Conservation (phyloP, 331 rosid genomes). For the Prunus yedoensis region DNA sequence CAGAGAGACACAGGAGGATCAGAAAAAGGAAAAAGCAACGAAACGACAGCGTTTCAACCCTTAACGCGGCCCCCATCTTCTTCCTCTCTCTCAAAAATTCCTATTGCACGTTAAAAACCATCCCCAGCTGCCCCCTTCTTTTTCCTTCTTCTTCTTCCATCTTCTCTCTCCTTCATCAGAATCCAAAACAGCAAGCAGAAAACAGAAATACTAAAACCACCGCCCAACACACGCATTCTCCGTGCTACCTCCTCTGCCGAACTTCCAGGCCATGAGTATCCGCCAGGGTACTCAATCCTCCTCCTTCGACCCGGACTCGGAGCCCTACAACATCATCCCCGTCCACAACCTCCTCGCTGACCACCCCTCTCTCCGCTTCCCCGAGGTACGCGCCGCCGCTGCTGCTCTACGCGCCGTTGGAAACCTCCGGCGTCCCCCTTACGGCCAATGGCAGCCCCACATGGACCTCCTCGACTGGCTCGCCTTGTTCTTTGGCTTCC, state of each 20-base stretch:
- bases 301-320: constrained; percentile 38
- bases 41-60: not conserved
- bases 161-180: not conserved
- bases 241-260: not conserved
- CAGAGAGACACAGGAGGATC: no score
- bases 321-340: constrained; percentile 81
- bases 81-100: not conserved
- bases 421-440: constrained; percentile 68
- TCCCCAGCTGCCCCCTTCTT: not conserved
- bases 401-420: constrained; percentile 76
- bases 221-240: not conserved
- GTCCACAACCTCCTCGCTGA: constrained; percentile 80
- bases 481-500: constrained; percentile 78
- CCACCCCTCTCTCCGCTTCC: constrained; percentile 90
- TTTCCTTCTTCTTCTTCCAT: no score
- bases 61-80: not conserved
- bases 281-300: constrained; percentile 38
- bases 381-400: constrained; percentile 83
- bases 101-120: not conserved
- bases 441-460: constrained; percentile 56
- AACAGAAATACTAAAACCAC: not conserved
- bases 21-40: not conserved
- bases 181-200: not conserved
- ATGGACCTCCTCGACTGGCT: constrained; percentile 96
- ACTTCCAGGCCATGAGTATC: constrained; percentile 40